Base-by-base conservation (phyloP, 495 filamentous ascomycete species). In the Xylaria acuta region DNA sequence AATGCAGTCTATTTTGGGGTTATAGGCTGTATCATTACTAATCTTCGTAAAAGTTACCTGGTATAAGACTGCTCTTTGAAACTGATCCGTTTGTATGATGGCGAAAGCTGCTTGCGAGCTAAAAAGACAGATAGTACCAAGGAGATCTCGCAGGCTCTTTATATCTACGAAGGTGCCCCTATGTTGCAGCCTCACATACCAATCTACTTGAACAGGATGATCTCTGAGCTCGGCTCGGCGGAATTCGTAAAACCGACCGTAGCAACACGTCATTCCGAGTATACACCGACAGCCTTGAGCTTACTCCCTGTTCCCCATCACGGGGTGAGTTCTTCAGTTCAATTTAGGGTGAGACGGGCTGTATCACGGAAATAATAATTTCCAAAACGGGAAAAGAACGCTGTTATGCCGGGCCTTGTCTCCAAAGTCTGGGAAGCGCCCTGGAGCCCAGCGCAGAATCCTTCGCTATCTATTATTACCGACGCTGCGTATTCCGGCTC, bases 311-410 rank as follows among this genome's bases (percentile, higher is more conserved):
- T 30, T 18, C 22, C 22, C 18, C 56, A 58, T 20, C 20, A 38
- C 22, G 27, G 32, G 1, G 8, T 38, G 34, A 59, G 12, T 36
- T 1, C 3, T 20, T 22, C 5, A 59, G 5, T 18, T 9, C 3
- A 14, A 59, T 34, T 59, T 34, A 38, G 34, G 34, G n/a, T 59
- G 34, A 38, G 58, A 32, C 63, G 43, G 16, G 45, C 1, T 20
- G 47, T 67, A 30, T 49, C 8, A 20, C 67, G 67, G 67, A 38
- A 3, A 51, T 70, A 70, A 51, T 32, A 3, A 7, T 22, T 70
- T 49, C 67, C 56, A 41, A 56, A 58, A 30, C 1, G 14, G 36
- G 65, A 25, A 41, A 56, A 0, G 2, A 9, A 8, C 27, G 5
- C 5, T 25, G 18, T 2, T 64, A 43, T 40, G 38, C 38, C 60